Base-by-base conservation (phyloP, 371 early-diverging fungal species). In the Mucor velutinosus region DNA sequence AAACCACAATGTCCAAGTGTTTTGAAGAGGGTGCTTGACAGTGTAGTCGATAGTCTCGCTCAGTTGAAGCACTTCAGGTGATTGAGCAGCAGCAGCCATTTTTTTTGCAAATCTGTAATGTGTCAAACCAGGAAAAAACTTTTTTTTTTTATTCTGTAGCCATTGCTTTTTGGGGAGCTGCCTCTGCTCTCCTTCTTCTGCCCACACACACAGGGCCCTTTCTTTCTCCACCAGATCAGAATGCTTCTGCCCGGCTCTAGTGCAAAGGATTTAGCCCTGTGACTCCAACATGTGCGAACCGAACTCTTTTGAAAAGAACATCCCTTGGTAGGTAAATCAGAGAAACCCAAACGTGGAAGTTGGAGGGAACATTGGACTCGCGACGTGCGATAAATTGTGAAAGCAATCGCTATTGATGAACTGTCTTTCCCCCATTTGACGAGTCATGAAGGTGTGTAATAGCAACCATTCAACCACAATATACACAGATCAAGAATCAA, bases 1-100 rank as follows among this genome's bases (percentile, higher is more conserved):
- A 77, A 92, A 98, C 97, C 97, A 98, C 64, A 98, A 82, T 21
- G 94, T 94, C 99, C 99, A 98, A 37, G 80, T 78, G 72, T 90
- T 83, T 79, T 96, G 88, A 39, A 98, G 89, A 60, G 93, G 94
- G 78, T 99, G 98, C 83, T 95, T 94, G 49, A 90, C 90, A 73
- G 91, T 92, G 76, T 90, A 95, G 78, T 93, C 80, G 41, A 83
- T 67, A 59, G 62, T 72, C 21, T 67, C 17, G 35, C 55, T 49
- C n/a, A 65, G 58, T 62, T 70, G 14, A 32, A 30, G 19, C 41
- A 70, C 71, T 66, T 70, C 71, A 57, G 71, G 47, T 41, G 62
- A 45, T 51, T 55, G 53, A 59, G 60, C 60, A 60, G 66, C 37
- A 37, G 65, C 59, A 47, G 63, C 63, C 63, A 63, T 63, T 21